phyloP scores from a whole-genome alignment of 352 stramenopile genomes.

The Phytophthora pisi region DNA sequence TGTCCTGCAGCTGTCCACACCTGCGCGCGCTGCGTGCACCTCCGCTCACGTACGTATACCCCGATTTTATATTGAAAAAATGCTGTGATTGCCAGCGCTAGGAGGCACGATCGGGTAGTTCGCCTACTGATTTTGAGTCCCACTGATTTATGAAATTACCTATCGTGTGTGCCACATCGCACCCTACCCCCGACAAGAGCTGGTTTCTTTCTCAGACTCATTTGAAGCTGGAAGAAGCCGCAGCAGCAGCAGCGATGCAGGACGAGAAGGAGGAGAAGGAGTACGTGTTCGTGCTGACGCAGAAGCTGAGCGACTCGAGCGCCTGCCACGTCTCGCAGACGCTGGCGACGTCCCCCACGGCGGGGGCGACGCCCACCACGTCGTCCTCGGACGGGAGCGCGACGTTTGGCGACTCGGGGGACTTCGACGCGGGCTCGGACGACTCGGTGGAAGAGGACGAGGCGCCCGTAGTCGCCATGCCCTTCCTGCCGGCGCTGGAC shows the following conservation, averaged over 20 bases:
- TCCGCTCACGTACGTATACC: no score
- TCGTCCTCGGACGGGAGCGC: conserved; percentile 34
- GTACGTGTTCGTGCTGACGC: conserved; percentile 73
- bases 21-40: no score
- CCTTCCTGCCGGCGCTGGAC: conserved; percentile 77
- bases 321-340: conserved; percentile 38
- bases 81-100: no score
- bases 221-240: conserved; percentile 16
- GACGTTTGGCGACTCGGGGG: conserved; percentile 41
- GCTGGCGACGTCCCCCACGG: conserved; percentile 24
- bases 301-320: conserved; percentile 39
- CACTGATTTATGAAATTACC: no score
- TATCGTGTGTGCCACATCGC: not conserved
- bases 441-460: conserved; percentile 58
- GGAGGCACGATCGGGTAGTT: no score
- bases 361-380: conserved; percentile 28
- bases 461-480: conserved; percentile 55
- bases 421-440: conserved; percentile 32
- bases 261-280: conserved; percentile 61
- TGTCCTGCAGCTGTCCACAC: no score
- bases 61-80: no score
- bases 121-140: no score
- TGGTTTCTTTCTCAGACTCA: conserved; percentile 4
- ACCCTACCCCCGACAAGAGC: conserved; percentile 1
- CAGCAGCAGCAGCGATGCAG: conserved; percentile 22